Base-by-base conservation (phyloP, 1,139 yeast genomes). In the Candida tropicalis region DNA sequence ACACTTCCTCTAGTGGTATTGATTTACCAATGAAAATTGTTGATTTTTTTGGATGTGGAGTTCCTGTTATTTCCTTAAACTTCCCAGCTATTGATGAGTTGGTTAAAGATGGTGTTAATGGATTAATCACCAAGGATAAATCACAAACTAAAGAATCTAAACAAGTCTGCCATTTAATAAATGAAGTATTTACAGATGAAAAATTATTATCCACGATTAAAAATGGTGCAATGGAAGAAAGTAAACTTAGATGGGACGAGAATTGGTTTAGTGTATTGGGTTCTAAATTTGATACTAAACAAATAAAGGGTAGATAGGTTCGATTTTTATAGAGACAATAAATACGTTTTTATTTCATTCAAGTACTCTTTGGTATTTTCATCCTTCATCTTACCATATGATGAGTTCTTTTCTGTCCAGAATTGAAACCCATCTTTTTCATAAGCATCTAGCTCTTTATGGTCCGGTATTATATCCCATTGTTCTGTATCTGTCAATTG, bases 1-100 rank as follows among this genome's bases (percentile, higher is more conserved):
- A 95, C 62, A 79, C 85, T 4, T 90, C 98, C 0, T 87, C 96
- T 29, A 86, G 96, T 43, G 99, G 99, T 0, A 74, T 88, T 47
- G 99, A 95, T 58, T 71, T 95, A 46, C 99, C 99, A 0, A 95
- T 95, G 99, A 95, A 95, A 62, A 87, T 93, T 33, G 85, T 93
- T 7, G 99, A 93, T 58, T 84, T 93, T 77, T 91, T 91, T 70
- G 99, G 99, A 0, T 88, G 95, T 51, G 99, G 99, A 0, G 70
- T 93, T 6, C 99, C 99, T 1, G 98, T 90, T 0, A 71, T 91
- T 3, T 81, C 97, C 0, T 68, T 91, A 44, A 69, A 74, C 32
- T 93, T 87, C 60, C 82, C 86, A 0, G 95, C 96, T 7, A 74
- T 87, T 17, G 67, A 68, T 8, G 93, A 85, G 54, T 61, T 85